phyloP scores from a whole-genome alignment of 1,284 basidiomycete species.

The Abortiporus biennis region DNA sequence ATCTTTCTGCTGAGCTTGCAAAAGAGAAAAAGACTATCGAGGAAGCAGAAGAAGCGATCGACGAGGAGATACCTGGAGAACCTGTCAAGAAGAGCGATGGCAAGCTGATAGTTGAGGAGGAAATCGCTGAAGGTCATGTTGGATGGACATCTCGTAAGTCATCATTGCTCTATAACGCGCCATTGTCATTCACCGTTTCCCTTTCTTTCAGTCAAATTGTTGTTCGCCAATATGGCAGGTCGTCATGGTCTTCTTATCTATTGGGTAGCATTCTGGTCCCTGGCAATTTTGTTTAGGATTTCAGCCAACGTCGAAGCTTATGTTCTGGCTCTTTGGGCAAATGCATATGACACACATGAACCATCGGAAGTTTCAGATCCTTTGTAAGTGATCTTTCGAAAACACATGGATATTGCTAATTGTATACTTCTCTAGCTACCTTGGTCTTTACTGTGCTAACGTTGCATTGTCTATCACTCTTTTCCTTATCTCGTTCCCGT shows the following conservation, averaged over 20 bases:
- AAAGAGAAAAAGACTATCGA: slow-evolving; percentile 32
- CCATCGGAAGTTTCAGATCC: slow-evolving; percentile 9
- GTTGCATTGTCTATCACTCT: slow-evolving; percentile 20
- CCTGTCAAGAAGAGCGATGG: slow-evolving; percentile 26
- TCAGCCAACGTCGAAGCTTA: slow-evolving; percentile 8
- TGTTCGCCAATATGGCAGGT: slow-evolving; percentile 5
- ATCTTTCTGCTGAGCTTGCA: slow-evolving; percentile 28
- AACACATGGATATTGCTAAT: no score
- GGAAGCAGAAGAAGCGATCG: slow-evolving; percentile 31
- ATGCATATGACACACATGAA: slow-evolving; percentile 17
- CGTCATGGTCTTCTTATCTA: slow-evolving; percentile 1
- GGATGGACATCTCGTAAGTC: slow-evolving; percentile 35
- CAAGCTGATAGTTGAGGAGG: slow-evolving; percentile 52
- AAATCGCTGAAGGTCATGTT: slow-evolving; percentile 52
- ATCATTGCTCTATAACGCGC: slow-evolving; percentile 2
- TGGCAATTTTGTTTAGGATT: background rate
- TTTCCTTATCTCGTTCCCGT: slow-evolving; percentile 19
- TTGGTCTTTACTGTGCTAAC: slow-evolving; percentile 33
- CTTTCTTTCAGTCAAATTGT: slow-evolving; percentile 5
- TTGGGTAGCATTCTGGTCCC: slow-evolving; percentile 6
- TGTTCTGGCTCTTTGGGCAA: slow-evolving; percentile 13
- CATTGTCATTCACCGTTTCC: no score
- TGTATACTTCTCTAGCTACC: slow-evolving; percentile 23
- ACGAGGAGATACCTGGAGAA: slow-evolving; percentile 22
- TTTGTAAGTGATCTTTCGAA: no score